Conservation (phyloP, 2,329 filamentous ascomycete genomes). For the Fusarium nygamai region DNA sequence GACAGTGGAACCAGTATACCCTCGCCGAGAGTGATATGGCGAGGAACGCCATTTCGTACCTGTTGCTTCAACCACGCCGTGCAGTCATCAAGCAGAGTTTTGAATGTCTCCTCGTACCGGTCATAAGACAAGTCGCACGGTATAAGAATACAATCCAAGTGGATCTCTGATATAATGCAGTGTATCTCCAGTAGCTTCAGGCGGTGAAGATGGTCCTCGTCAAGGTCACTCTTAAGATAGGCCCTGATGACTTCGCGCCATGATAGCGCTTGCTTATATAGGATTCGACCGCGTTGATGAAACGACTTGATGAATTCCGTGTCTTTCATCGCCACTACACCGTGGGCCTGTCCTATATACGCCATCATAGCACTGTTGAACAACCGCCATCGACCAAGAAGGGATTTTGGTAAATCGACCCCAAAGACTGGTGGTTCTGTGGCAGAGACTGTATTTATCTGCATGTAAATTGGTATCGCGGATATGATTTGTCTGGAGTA, state of each 20-base stretch:
- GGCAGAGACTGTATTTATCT: not conserved
- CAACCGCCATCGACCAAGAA: not conserved
- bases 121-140: not conserved
- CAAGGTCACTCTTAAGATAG: not conserved
- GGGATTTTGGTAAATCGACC: not conserved
- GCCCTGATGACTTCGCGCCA: not conserved
- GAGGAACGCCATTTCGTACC: not conserved
- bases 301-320: not conserved
- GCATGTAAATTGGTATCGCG: not conserved
- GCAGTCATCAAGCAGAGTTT: not conserved
- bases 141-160: not conserved
- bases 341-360: not conserved
- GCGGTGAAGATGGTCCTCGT: not conserved
- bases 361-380: not conserved
- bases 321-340: not conserved
- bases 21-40: not conserved
- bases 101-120: not conserved
- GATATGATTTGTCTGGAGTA: not conserved
- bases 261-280: not conserved
- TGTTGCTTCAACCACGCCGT: not conserved
- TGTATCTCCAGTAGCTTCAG: not conserved
- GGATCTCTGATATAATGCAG: not conserved
- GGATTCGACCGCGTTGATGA: not conserved
- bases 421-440: not conserved
- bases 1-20: not conserved